Base-by-base conservation (phyloP, 495 filamentous ascomycete genomes). In the Tuber calosporum region DNA sequence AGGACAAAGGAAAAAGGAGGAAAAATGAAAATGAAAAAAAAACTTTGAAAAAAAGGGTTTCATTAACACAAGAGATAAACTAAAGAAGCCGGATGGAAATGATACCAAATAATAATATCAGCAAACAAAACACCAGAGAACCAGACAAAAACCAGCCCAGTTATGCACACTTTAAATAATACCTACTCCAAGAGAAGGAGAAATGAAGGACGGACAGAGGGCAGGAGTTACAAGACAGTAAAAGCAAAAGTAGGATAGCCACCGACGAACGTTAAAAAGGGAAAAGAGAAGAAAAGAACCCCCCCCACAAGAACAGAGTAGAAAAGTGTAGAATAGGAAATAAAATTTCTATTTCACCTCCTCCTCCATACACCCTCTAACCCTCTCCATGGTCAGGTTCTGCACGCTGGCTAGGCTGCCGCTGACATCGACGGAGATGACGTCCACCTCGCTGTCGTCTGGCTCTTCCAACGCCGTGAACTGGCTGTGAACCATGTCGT, bases 401-500 rank as follows among this genome's bases (percentile, higher is more conserved):
- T 91, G 86, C 43, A 98, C 93, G 67, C 88, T 86, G 36, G 87
- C 87, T 73, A 86, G 82, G 17, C 87, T 83, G 1, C 86, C 88
- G 75, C 87, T 87, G 53, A 95, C 94, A 83, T 97, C 91, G 66
- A 99, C 86, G 67, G 87, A 89, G 69, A 97, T 86, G 73, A 93
- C 92, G 83, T 99, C 95, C 79, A 86, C 87, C 84, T 99, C 96
- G 43, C 89, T 88, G 72, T 85, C 79, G 67, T 85, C 87, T 0
- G 96, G 96, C 79, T 90, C 89, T 83, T 99, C 93, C 26, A 99
- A 86, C 69, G 88, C 89, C 73, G 89, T 87, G 77, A 97, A 89
- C 81, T 99, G 96, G 81, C 91, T 94, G 71, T 90, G 90, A n/a
- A 99, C 93, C 96, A 99, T 99, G 70, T 89, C 88, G 74, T 92